Base-by-base conservation (phyloP, 805 yeast genomes). In the Kodamaea jinghongensis region DNA sequence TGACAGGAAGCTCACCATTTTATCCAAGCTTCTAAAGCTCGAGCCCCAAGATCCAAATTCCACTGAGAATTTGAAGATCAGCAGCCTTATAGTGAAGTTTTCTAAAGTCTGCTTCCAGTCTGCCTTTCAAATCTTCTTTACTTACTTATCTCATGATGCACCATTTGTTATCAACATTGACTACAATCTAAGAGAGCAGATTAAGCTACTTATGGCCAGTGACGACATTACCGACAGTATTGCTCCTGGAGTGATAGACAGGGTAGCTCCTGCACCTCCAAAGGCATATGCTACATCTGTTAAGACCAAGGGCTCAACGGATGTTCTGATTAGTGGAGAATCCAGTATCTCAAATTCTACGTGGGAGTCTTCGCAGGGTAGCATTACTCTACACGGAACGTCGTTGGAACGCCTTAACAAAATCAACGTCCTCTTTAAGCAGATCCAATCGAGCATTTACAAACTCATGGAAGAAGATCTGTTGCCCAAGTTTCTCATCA, bases 141-240 rank as follows among this genome's bases (percentile, higher is more conserved):
- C 84, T 0, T 86, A 77, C 56, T 67, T 88, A 35, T 72, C 83
- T 11, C 59, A 70, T 13, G 84, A 83, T 12, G 76, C 95, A 0
- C 83, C 90, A 0, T 78, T 71, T 47, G 82, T 81, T 41, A 62
- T 88, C 25, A 88, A 88, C 50, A 78, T 88, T 35, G 83, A 82
- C 45, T 80, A 76, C 50, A 51, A 46, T 7, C 52, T 80, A 28
- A 64, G 79, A 44, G 70, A 64, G 27, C 54, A 65, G 28, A 72
- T 79, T n/a, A n/a, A n/a, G n/a, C n/a, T n/a, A n/a, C n/a, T n/a
- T n/a, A n/a, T n/a, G n/a, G n/a, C n/a, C n/a, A n/a, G n/a, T n/a
- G n/a, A n/a, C n/a, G n/a, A n/a, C n/a, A n/a, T n/a, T n/a, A n/a
- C 16, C 60, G n/a, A 31, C 32, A 41, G 4, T n/a, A n/a, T n/a